These are phyloP conservation scores for Xylaria sp. DNA, from an alignment of 2,329 filamentous ascomycete genomes.

Conservation along the genomic window DNA sequence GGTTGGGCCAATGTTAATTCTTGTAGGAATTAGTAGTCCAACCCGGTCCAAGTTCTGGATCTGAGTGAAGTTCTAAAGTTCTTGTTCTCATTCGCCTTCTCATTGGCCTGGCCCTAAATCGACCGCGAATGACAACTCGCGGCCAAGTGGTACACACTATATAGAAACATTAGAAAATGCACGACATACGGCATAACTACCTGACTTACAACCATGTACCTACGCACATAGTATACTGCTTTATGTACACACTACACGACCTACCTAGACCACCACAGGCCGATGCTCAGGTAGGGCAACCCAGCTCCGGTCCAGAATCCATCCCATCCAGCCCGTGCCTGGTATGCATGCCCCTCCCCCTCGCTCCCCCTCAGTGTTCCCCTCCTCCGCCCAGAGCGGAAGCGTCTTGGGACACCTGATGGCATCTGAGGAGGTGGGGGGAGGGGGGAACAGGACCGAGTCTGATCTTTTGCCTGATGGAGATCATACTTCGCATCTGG, in stretches of 20 bases:
- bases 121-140: slow-evolving; percentile 7
- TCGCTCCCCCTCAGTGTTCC: slow-evolving; percentile 30
- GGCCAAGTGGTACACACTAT: slow-evolving; percentile 23
- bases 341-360: slow-evolving; percentile 26
- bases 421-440: slow-evolving; percentile 30
- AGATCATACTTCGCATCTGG: slow-evolving; percentile 33
- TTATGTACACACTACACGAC: background rate
- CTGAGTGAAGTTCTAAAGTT: background rate
- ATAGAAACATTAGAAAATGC: slow-evolving; percentile 30
- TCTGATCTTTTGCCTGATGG: slow-evolving; percentile 11
- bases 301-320: slow-evolving; percentile 4
- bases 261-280: background rate
- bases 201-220: slow-evolving; percentile 8
- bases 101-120: slow-evolving; percentile 21
- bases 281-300: background rate
- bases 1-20: background rate
- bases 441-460: slow-evolving; percentile 25
- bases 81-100: background rate
- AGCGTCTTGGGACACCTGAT: slow-evolving; percentile 37
- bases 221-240: background rate
- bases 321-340: slow-evolving; percentile 20
- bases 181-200: slow-evolving; percentile 28
- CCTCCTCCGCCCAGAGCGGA: slow-evolving; percentile 35
- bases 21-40: slow-evolving; percentile 11
- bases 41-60: background rate